These are phyloP conservation scores for Coriolopsis trogii DNA, from an alignment of 1,284 basidiomycete genomes.

Conservation along the genomic window DNA sequence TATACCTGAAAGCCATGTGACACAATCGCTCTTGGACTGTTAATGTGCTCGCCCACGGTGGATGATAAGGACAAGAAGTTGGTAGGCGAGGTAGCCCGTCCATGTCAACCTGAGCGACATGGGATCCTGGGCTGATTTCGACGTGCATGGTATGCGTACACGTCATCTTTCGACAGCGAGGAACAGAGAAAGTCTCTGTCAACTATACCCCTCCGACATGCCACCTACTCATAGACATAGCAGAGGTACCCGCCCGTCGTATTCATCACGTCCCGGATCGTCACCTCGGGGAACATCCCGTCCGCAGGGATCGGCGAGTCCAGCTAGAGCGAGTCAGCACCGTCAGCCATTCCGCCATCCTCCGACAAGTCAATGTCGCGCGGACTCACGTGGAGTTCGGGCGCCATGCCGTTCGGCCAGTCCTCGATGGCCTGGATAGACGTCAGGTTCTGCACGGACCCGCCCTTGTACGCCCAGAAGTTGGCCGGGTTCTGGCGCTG, in stretches of 20 bases:
- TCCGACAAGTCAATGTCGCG: background rate
- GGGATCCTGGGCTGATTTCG: no score
- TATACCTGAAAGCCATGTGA: no score
- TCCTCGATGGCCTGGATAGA: conserved; percentile 28
- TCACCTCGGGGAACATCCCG: conserved; percentile 34
- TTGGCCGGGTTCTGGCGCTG: conserved; percentile 33
- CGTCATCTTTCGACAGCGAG: no score
- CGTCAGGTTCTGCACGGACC: conserved; percentile 33
- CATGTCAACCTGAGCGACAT: no score
- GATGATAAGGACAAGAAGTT: no score
- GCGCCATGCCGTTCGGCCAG: conserved; percentile 39
- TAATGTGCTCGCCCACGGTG: no score
- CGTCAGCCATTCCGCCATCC: background rate
- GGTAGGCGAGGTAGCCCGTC: no score
- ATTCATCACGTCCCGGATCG: conserved; percentile 35
- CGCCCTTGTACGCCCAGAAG: conserved; percentile 35
- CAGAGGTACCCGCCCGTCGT: conserved; percentile 39
- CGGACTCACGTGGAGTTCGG: conserved; percentile 34
- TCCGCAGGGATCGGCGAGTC: conserved; percentile 35
- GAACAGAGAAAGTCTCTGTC: no score
- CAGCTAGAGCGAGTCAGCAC: conserved; percentile 21
- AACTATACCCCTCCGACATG: no score
- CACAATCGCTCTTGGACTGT: no score
- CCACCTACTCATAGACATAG: conserved; percentile 40
- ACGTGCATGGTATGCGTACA: no score